Evolutionary conservation across 139 green algal genomes (phyloP).

Genomic region (Tetratostichococcus sp.): DNA sequence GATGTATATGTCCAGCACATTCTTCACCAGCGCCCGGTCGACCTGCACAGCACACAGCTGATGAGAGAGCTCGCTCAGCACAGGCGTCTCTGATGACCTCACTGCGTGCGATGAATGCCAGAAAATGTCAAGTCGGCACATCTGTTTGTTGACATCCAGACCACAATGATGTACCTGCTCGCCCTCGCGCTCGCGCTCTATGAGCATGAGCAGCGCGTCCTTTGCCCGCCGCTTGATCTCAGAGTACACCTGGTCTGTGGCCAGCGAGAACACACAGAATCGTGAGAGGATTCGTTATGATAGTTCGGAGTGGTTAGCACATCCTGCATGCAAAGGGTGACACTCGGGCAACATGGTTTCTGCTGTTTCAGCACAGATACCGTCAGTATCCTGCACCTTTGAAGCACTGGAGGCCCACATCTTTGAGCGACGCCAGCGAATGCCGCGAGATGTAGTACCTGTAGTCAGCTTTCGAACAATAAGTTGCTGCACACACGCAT

Average conservation of each 20-base stretch:
- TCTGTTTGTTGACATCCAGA: neutral
- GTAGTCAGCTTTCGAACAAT: slow-evolving; percentile 3
- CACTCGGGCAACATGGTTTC: too few species aligned
- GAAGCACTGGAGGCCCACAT: slow-evolving; percentile 93
- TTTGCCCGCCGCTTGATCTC: slow-evolving; percentile 63
- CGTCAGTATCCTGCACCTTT: too few species aligned
- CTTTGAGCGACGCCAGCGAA: slow-evolving; percentile 78
- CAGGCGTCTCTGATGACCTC: too few species aligned
- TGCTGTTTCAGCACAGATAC: too few species aligned
- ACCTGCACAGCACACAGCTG: slow-evolving; percentile 24
- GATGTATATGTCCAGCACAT: slow-evolving; percentile 61
- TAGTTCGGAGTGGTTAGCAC: too few species aligned
- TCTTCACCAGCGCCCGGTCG: slow-evolving; percentile 86
- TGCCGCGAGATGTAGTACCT: slow-evolving; percentile 96
- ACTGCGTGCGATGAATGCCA: too few species aligned
- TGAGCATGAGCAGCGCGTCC: slow-evolving; percentile 73
- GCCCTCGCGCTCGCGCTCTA: slow-evolving; percentile 89
- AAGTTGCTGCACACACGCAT: neutral
- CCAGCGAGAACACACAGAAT: too few species aligned
- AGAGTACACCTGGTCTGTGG: slow-evolving; percentile 80
- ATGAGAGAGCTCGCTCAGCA: neutral
- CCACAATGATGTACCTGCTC: slow-evolving; percentile 57
- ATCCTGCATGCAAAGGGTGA: too few species aligned
- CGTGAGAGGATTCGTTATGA: too few species aligned
- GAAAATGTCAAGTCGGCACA: too few species aligned